phyloP scores from a whole-genome alignment of 2,329 filamentous ascomycete species.

The Ascochyta lentis region DNA sequence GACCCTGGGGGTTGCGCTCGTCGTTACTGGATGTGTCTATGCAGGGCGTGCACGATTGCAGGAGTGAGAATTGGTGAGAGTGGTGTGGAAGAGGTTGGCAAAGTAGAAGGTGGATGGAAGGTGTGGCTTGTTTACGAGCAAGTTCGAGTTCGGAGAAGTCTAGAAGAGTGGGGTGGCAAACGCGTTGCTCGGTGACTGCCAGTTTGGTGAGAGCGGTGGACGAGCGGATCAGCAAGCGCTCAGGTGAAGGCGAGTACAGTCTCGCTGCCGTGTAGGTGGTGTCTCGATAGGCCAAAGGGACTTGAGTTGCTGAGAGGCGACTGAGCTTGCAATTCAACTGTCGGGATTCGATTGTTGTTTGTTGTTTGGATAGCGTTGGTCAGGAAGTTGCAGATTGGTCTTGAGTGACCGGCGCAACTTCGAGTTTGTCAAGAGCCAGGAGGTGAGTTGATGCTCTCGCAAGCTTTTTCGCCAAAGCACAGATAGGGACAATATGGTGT shows the following conservation, averaged over 20 bases:
- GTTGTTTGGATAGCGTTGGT: not conserved
- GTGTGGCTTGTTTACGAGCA: slow-evolving; percentile 9
- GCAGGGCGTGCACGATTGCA: not conserved
- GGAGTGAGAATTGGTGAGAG: not conserved
- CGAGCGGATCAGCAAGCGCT: not conserved
- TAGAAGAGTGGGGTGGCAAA: not conserved
- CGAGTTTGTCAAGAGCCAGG: not conserved
- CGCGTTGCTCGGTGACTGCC: slow-evolving; percentile 15
- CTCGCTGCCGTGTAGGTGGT: not conserved
- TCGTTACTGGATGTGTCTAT: not conserved
- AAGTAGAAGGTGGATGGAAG: not conserved
- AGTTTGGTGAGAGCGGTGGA: slow-evolving; percentile 13
- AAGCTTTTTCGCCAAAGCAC: not conserved
- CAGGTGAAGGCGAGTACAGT: slow-evolving; percentile 1
- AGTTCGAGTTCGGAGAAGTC: not conserved
- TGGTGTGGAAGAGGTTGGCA: slow-evolving; percentile 5
- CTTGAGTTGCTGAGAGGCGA: not conserved
- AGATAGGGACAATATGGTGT: not conserved
- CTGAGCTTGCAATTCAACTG: not conserved
- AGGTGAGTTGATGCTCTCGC: not conserved
- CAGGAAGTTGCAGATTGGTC: not conserved
- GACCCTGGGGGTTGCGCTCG: not conserved
- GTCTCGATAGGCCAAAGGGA: not conserved
- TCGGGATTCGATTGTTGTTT: not conserved
- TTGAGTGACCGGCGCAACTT: not conserved